These are phyloP conservation scores for Cyclocybe aegerita DNA, from an alignment of 768 basidiomycete species.

Conservation along the genomic window DNA sequence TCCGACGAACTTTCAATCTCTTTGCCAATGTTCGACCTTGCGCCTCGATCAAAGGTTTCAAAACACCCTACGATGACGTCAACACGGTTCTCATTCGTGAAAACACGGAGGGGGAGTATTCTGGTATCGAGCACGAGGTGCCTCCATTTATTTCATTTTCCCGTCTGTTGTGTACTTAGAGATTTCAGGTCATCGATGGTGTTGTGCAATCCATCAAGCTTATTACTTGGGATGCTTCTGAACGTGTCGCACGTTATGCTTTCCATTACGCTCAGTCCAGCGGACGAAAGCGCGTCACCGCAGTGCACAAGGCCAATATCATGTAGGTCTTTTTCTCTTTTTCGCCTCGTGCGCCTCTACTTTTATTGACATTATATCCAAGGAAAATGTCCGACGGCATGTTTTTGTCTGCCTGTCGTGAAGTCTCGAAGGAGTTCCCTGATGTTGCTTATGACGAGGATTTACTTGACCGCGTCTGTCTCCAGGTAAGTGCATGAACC, in stretches of 20 bases:
- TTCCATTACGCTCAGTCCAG: conserved; percentile 94
- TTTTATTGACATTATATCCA: conserved; percentile 27
- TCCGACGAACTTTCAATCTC: conserved; percentile 95
- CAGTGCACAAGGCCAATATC: conserved; percentile 99
- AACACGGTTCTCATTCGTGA: conserved; percentile 98
- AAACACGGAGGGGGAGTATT: conserved; percentile 99
- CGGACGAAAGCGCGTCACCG: conserved; percentile 90
- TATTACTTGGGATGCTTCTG: conserved; percentile 98
- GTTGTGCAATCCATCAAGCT: conserved; percentile 99
- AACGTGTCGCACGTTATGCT: conserved; percentile 97
- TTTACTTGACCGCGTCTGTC: conserved; percentile 92
- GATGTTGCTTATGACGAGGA: conserved; percentile 95
- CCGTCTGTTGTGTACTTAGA: background rate
- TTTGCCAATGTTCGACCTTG: conserved; percentile 99
- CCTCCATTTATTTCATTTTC: conserved; percentile 9
- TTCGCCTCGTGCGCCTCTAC: background rate
- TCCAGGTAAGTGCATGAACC: conserved; percentile 57
- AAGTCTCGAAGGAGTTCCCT: conserved; percentile 95
- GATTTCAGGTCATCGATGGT: conserved; percentile 80
- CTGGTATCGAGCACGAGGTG: conserved; percentile 99
- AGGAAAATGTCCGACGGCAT: conserved; percentile 99
- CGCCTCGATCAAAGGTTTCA: conserved; percentile 92
- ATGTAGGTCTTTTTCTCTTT: conserved; percentile 58
- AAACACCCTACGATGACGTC: conserved; percentile 98
- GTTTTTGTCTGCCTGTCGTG: conserved; percentile 97